Conservation (phyloP, 768 basidiomycete species). For the Russula griseocarnosa region DNA sequence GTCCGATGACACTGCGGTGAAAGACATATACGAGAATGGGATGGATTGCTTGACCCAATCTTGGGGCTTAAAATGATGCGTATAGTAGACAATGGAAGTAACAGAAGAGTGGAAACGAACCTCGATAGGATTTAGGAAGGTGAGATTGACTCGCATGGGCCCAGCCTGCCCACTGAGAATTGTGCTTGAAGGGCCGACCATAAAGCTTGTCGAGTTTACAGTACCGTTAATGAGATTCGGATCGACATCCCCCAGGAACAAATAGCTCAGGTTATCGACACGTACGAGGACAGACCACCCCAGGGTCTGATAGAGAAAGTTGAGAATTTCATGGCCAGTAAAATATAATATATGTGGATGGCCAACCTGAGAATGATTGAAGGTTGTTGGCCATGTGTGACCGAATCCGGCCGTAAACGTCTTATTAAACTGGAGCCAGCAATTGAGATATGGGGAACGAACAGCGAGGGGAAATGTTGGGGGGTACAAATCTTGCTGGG, state of each 20-base stretch:
- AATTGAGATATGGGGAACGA: constrained; percentile 32
- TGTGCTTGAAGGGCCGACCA: constrained; percentile 38
- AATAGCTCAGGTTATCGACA: constrained; percentile 24
- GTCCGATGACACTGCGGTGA: constrained; percentile 35
- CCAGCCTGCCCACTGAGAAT: constrained; percentile 37
- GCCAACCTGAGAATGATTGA: neutral
- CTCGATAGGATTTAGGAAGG: constrained; percentile 41
- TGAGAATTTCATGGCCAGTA: neutral
- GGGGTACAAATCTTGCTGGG: constrained; percentile 28
- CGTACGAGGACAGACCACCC: constrained; percentile 20
- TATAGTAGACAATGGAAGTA: neutral
- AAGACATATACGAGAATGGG: constrained; percentile 39
- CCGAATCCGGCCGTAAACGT: neutral
- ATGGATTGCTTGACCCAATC: constrained; percentile 40
- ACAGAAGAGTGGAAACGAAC: constrained; percentile 25
- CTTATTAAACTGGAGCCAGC: constrained; percentile 24
- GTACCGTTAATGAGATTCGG: neutral
- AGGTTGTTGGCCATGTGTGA: constrained; percentile 28
- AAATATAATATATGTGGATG: neutral
- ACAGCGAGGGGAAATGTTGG: constrained; percentile 31
- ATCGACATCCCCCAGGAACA: constrained; percentile 22
- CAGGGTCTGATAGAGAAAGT: constrained; percentile 7
- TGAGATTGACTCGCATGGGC: constrained; percentile 37
- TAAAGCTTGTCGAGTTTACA: constrained; percentile 28
- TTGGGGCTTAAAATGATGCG: constrained; percentile 31